Evolutionary conservation across 257 asterid species (phyloP).

Genomic region (Linderniella brevidens): DNA sequence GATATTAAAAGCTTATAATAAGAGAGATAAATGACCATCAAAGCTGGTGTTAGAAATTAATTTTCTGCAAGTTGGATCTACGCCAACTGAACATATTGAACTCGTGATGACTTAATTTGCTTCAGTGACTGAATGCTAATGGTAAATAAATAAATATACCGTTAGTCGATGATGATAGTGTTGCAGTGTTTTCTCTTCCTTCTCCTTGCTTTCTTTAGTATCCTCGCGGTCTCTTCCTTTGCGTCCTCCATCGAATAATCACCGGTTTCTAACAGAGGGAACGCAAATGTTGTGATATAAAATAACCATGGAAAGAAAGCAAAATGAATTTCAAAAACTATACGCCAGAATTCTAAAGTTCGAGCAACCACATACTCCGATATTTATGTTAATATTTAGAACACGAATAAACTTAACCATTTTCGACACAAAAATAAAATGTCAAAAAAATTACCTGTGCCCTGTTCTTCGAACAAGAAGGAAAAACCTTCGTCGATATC

Average conservation of each 20-base stretch:
- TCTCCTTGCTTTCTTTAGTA: slow-evolving; percentile 75
- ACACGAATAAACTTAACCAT: not conserved
- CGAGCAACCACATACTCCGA: too few species aligned
- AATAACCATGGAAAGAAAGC: not conserved
- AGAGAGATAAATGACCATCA: slow-evolving; percentile 1
- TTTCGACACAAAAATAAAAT: too few species aligned
- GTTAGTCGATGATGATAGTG: slow-evolving; percentile 56
- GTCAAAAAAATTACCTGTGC: slow-evolving; percentile 28
- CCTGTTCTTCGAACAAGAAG: slow-evolving; percentile 47
- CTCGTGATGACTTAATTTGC: not conserved
- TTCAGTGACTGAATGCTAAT: slow-evolving; percentile 7
- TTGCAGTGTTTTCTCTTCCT: slow-evolving; percentile 60
- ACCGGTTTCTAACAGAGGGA: slow-evolving; percentile 17
- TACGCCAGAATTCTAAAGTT: too few species aligned
- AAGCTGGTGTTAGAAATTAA: too few species aligned
- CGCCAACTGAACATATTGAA: slow-evolving; percentile 3
- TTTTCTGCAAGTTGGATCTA: too few species aligned
- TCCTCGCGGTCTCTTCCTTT: slow-evolving; percentile 42
- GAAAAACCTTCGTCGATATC: slow-evolving; percentile 50
- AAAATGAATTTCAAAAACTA: too few species aligned
- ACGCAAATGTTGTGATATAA: too few species aligned
- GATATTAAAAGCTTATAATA: slow-evolving; percentile 1
- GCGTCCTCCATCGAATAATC: slow-evolving; percentile 30
- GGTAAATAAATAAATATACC: slow-evolving; percentile 3
- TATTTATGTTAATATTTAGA: too few species aligned